Conservation (phyloP, 2,329 filamentous ascomycete genomes). For the Nectriaceae sp. region DNA sequence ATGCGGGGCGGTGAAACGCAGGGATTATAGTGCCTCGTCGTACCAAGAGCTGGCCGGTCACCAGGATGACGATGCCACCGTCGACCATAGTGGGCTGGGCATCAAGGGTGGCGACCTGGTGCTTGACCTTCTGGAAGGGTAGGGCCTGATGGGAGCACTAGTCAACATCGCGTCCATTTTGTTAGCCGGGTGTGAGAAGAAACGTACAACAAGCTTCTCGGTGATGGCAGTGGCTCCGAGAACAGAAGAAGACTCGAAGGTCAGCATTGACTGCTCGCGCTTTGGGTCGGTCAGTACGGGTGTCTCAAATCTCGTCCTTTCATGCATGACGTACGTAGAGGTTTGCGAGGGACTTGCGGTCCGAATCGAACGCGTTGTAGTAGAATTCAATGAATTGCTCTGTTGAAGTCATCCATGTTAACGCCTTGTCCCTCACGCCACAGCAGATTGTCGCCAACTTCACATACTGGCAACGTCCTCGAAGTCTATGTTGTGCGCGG, state of each 20-base stretch:
- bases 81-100: constrained; percentile 71
- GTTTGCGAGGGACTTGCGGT: constrained; percentile 63
- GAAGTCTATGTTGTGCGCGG: constrained; percentile 40
- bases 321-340: constrained; percentile 75
- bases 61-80: constrained; percentile 79
- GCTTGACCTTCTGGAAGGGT: constrained; percentile 79
- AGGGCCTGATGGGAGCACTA: constrained; percentile 55
- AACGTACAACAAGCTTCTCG: constrained; percentile 77
- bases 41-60: constrained; percentile 86
- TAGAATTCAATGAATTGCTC: constrained; percentile 90
- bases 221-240: constrained; percentile 68
- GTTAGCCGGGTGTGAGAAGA: constrained; percentile 6
- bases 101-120: constrained; percentile 77
- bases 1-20: neutral
- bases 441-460: neutral
- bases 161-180: neutral
- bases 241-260: constrained; percentile 75
- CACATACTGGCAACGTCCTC: constrained; percentile 50
- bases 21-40: constrained; percentile 31
- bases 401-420: constrained; percentile 38
- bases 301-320: neutral
- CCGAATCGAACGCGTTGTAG: constrained; percentile 81
- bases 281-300: constrained; percentile 38
- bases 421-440: neutral
- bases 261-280: constrained; percentile 87